A percentile compares a stretch with the other conserved stretches of the same genome.
These are phyloP conservation scores for Saposhnikovia divaricata DNA, from an alignment of 129 eudicot genomes.

Conservation along the genomic window DNA sequence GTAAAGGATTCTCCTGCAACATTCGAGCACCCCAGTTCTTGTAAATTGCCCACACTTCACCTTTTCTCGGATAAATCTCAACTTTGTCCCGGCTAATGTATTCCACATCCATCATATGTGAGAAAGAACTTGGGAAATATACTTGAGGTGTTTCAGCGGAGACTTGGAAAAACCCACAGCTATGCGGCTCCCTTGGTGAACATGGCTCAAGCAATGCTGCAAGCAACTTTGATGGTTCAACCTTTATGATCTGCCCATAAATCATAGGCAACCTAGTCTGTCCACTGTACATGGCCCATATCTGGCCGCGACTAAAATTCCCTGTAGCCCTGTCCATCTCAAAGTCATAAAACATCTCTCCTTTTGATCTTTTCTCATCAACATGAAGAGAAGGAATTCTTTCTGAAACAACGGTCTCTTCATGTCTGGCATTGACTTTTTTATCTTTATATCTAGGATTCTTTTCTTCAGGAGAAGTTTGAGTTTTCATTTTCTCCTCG, in stretches of 20 bases:
- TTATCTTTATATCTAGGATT: conserved; percentile 6
- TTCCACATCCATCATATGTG: conserved; percentile 30
- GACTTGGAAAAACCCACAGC: conserved; percentile 39
- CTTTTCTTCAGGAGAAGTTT: neutral
- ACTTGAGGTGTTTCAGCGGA: conserved; percentile 1
- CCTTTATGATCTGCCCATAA: conserved; percentile 36
- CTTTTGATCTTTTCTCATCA: neutral
- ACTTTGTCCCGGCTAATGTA: conserved; percentile 15
- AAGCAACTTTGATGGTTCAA: conserved; percentile 19
- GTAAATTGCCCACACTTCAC: conserved; percentile 54
- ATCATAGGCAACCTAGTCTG: conserved; percentile 21
- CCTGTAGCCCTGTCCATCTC: conserved; percentile 19
- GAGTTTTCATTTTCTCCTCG: conserved; percentile 10
- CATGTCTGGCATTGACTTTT: neutral
- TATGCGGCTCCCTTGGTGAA: conserved; percentile 4
- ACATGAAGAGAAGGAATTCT: conserved; percentile 15
- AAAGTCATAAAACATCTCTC: conserved; percentile 30
- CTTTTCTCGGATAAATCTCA: conserved; percentile 39
- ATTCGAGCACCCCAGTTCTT: conserved; percentile 22
- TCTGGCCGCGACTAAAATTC: conserved; percentile 39
- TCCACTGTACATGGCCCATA: conserved; percentile 47
- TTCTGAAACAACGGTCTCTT: neutral
- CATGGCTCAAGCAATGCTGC: conserved; percentile 26
- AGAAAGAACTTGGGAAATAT: conserved; percentile 25
- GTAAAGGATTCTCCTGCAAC: conserved; percentile 23